Conservation (phyloP, 306 rosid species). For the Biancaea sappan region DNA sequence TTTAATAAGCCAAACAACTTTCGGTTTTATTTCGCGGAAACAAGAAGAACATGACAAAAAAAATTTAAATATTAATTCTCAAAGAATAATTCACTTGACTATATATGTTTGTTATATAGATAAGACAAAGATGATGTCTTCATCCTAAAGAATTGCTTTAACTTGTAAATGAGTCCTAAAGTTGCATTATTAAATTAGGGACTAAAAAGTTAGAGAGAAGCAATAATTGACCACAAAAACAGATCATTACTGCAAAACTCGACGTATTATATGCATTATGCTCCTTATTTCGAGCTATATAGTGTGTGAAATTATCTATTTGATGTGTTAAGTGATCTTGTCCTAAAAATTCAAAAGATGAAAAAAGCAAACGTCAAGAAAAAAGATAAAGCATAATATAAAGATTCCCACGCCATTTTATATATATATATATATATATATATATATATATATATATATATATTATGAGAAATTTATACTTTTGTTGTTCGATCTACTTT, state of each 20-base stretch:
- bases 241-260: neutral
- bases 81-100: neutral
- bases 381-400: neutral
- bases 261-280: neutral
- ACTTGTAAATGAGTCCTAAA: neutral
- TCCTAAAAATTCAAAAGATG: neutral
- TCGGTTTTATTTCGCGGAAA: neutral
- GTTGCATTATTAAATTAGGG: neutral
- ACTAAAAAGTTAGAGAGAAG: neutral
- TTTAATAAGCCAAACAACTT: no score
- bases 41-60: no score
- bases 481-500: no score
- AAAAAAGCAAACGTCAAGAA: neutral
- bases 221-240: constrained; percentile 3
- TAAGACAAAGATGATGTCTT: neutral
- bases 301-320: neutral
- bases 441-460: no score
- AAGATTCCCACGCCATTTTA: neutral
- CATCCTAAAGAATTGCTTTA: neutral
- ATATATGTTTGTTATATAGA: neutral
- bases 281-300: neutral
- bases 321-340: neutral
- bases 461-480: no score
- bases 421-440: no score
- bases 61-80: neutral